Evolutionary conservation across 2,329 filamentous ascomycete species (phyloP).

Genomic region (Colletotrichum acutatum): DNA sequence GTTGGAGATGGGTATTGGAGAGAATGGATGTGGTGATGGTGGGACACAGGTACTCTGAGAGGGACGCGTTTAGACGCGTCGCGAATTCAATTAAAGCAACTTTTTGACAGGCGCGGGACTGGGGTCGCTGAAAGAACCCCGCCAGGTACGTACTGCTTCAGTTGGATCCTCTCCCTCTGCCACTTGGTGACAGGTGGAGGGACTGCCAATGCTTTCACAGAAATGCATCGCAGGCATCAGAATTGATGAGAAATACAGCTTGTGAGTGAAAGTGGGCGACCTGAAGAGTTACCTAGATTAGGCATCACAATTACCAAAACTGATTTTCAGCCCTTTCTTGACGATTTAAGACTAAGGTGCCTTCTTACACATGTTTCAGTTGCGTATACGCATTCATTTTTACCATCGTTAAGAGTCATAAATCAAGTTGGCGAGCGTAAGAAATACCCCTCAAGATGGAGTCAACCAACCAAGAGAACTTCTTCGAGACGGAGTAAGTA

Average conservation of each 20-base stretch:
- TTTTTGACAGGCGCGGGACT: conserved; percentile 2
- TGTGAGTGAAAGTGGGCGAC: conserved; percentile 11
- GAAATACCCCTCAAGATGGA: conserved; percentile 64
- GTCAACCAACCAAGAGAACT: conserved; percentile 80
- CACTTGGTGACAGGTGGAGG: conserved; percentile 1
- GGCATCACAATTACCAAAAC: neutral
- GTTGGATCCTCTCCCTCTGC: fast-evolving
- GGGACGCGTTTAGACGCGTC: conserved; percentile 55
- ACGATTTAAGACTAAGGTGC: too few species aligned
- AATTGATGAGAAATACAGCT: conserved; percentile 35
- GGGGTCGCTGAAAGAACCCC: neutral
- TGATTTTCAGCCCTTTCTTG: too few species aligned
- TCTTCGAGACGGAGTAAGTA: conserved; percentile 91
- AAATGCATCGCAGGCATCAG: conserved; percentile 25
- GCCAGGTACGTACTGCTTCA: neutral
- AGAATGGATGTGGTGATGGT: neutral
- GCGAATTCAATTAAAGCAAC: conserved; percentile 46
- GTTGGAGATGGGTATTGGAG: conserved; percentile 19
- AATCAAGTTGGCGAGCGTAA: too few species aligned
- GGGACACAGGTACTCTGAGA: neutral
- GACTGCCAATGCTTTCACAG: neutral
- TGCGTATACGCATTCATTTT: too few species aligned
- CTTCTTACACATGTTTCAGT: too few species aligned
- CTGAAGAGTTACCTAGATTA: neutral
- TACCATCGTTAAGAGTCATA: too few species aligned